Percentiles rank a stretch among this genome's conserved stretches.
Conservation (phyloP, 768 basidiomycete species). For the Mycena vulgaris region DNA sequence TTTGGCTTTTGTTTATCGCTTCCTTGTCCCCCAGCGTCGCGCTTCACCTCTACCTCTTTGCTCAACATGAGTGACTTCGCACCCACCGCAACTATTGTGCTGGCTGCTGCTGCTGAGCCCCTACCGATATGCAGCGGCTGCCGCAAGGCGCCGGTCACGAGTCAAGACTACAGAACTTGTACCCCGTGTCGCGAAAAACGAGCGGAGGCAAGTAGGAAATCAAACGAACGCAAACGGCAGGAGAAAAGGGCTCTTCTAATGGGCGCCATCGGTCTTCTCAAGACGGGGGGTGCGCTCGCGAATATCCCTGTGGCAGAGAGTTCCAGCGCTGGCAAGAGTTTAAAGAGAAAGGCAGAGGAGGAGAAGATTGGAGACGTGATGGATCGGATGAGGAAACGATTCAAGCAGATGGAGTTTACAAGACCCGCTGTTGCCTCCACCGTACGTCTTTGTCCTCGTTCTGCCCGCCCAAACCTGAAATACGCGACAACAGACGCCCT, state of each 20-base stretch:
- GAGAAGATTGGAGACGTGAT: constrained; percentile 17
- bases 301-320: constrained; percentile 10
- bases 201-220: background rate
- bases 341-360: constrained; percentile 27
- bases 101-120: background rate
- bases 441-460: background rate
- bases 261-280: background rate
- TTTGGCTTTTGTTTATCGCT: background rate
- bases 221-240: background rate
- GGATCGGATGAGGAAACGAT: constrained; percentile 27
- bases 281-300: background rate
- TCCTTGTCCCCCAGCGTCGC: background rate
- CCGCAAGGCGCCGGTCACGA: constrained; percentile 16
- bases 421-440: background rate
- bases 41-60: no score
- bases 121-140: constrained; percentile 15
- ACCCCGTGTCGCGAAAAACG: constrained; percentile 28
- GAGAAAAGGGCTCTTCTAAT: background rate
- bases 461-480: no score
- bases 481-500: no score
- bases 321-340: constrained; percentile 16
- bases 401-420: constrained; percentile 24
- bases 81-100: background rate
- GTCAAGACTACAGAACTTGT: constrained; percentile 15
- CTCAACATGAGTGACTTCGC: background rate